These are phyloP conservation scores for Trichoderma orchidacearum DNA, from an alignment of 495 filamentous ascomycete genomes.

Conservation along the genomic window DNA sequence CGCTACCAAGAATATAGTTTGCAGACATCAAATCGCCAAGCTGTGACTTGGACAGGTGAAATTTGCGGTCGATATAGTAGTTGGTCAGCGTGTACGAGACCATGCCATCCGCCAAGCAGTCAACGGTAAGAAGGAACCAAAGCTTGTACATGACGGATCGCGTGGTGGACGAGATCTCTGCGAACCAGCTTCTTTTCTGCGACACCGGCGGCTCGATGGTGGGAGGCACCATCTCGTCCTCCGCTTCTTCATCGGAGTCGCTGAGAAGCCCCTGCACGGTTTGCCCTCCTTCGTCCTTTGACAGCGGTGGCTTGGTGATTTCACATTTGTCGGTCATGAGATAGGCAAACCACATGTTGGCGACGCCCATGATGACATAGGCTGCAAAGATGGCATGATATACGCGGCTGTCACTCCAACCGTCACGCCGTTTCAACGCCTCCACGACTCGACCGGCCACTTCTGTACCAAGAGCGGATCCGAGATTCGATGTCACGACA, in stretches of 20 bases:
- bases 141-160: slow-evolving; percentile 51
- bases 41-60: slow-evolving; percentile 50
- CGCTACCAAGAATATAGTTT: slow-evolving; percentile 16
- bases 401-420: slow-evolving; percentile 19
- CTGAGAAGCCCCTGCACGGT: background rate
- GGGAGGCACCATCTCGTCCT: slow-evolving; percentile 1
- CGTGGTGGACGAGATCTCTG: slow-evolving; percentile 42
- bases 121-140: slow-evolving; percentile 63
- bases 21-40: slow-evolving; percentile 26
- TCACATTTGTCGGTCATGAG: slow-evolving; percentile 21
- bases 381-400: slow-evolving; percentile 26
- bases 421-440: slow-evolving; percentile 10
- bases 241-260: background rate
- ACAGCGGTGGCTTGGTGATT: slow-evolving; percentile 10
- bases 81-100: slow-evolving; percentile 57
- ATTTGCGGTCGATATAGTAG: slow-evolving; percentile 69
- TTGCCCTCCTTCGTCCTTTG: background rate
- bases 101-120: slow-evolving; percentile 70
- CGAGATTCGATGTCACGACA: slow-evolving; percentile 30
- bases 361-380: slow-evolving; percentile 20
- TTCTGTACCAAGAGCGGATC: slow-evolving; percentile 17
- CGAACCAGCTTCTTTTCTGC: slow-evolving; percentile 13
- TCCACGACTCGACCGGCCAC: slow-evolving; percentile 25
- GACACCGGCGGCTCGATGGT: background rate
- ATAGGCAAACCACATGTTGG: slow-evolving; percentile 18